Base-by-base conservation (phyloP, 148 eudicot genomes). In the Amaranthus cruentus region DNA sequence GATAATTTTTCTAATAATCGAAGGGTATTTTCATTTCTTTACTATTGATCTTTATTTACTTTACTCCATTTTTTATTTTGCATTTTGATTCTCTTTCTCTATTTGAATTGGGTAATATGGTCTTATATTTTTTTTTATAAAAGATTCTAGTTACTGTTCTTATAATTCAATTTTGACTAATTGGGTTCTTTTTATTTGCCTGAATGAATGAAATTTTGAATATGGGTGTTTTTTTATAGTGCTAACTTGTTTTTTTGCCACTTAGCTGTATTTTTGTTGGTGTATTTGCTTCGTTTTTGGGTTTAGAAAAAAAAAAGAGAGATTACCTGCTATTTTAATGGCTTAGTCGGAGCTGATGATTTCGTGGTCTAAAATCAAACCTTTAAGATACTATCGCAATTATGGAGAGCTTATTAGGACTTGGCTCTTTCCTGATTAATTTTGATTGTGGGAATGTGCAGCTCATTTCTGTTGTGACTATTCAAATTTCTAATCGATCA, bases 1-100 rank as follows among this genome's bases (percentile, higher is more conserved):
- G 87, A 84, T 71, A 87, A 79, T 69, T 71, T 57, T 62, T 79
- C 81, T 7, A 85, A 82, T 71, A 82, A 86, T 74, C 87, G 91
- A n/a, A 91, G 91, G 97, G 98, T 93, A 90, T 72, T 62, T 10
- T 73, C 15, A 56, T 21, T 53, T 42, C 71, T 3, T 46, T 1
- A 60, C 65, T 47, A 18, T 48, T 50, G 52, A 43, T 56, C n/a
- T 11, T 57, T 38, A 38, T 55, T 55, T 49, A 28, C 58, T 52
- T 43, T 52, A 10, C 3, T n/a, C 49, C 13, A 48, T 59, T 4
- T 61, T 46, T 50, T 47, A 69, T 70, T 63, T 67, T 74, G 78
- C 48, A 68, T 70, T 70, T 83, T 47, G 76, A 51, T 79, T 55
- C 55, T 68, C 49, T 49, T 73, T 47, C 43, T 68, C 55, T 3